Percentiles rank a stretch among this genome's conserved stretches.
Evolutionary conservation across 805 yeast genomes (phyloP).

Genomic region (Candida tibetensis): DNA sequence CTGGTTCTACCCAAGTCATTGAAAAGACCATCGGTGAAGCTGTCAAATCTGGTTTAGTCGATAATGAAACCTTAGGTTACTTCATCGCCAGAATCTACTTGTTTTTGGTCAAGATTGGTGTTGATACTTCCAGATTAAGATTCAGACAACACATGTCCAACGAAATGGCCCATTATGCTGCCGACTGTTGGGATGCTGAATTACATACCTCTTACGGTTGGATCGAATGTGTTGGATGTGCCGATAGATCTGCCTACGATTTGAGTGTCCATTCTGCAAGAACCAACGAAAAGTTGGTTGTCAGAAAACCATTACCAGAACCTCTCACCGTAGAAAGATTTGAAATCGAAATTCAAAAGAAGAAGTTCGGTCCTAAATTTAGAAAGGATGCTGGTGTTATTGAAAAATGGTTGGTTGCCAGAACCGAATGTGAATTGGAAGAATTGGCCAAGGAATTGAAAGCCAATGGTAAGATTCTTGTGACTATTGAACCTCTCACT

Average conservation of each 20-base stretch:
- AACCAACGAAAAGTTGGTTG: conserved; percentile 93
- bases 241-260: conserved; percentile 98
- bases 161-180: conserved; percentile 99
- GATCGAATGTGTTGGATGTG: conserved; percentile 99
- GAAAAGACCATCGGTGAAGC: conserved; percentile 85
- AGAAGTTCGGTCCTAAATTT: conserved; percentile 96
- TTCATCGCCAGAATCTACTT: conserved; percentile 89
- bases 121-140: conserved; percentile 76
- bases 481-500: conserved; percentile 63
- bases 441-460: conserved; percentile 67
- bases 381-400: conserved; percentile 95
- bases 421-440: conserved; percentile 85
- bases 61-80: conserved; percentile 95
- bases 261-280: conserved; percentile 91
- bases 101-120: conserved; percentile 87
- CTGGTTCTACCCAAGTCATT: conserved; percentile 70
- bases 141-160: conserved; percentile 98
- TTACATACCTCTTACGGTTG: conserved; percentile 94
- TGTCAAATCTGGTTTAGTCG: conserved; percentile 81
- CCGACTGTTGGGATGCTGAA: conserved; percentile 99
- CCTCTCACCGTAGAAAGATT: conserved; percentile 80
- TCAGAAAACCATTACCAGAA: conserved; percentile 82
- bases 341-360: conserved; percentile 87
- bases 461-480: conserved; percentile 58
- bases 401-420: conserved; percentile 69